Conservation (phyloP, 1,139 yeast genomes). For the Magnusiomyces ingens region DNA sequence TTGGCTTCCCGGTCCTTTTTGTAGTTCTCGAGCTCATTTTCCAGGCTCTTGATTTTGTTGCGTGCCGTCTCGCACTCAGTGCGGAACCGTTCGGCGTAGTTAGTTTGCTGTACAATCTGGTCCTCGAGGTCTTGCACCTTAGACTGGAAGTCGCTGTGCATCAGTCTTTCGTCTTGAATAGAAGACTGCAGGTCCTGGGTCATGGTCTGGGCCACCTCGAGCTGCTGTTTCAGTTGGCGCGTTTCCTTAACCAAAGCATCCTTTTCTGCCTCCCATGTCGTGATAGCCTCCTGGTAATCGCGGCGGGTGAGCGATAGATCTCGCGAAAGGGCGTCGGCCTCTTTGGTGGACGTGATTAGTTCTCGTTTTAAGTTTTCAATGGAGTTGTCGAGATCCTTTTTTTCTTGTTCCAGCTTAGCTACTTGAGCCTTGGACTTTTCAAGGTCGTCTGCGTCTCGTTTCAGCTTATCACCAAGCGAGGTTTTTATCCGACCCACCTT, state of each 20-base stretch:
- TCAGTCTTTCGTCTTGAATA: slow-evolving; percentile 30
- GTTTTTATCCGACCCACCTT: slow-evolving; percentile 76
- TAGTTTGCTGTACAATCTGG: slow-evolving; percentile 12
- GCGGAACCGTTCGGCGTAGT: slow-evolving; percentile 14
- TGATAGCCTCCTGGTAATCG: slow-evolving; percentile 38
- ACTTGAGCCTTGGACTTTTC: slow-evolving; percentile 32
- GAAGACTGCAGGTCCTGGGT: slow-evolving; percentile 37
- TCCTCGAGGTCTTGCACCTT: slow-evolving; percentile 12
- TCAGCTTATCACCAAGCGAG: slow-evolving; percentile 63
- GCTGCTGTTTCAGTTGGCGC: slow-evolving; percentile 22
- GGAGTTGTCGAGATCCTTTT: slow-evolving; percentile 13
- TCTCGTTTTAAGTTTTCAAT: slow-evolving; percentile 43
- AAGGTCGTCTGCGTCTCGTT: slow-evolving; percentile 39
- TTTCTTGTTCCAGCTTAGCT: slow-evolving; percentile 29
- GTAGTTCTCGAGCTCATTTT: background rate
- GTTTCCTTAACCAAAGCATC: slow-evolving; percentile 16
- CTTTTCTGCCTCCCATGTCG: slow-evolving; percentile 38
- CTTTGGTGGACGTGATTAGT: slow-evolving; percentile 50
- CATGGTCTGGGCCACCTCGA: slow-evolving; percentile 35
- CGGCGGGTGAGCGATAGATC: slow-evolving; percentile 44
- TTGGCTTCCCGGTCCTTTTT: background rate
- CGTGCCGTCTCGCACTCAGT: slow-evolving; percentile 11
- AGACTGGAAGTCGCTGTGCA: slow-evolving; percentile 24
- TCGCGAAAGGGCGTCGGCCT: slow-evolving; percentile 55
- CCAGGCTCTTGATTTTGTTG: slow-evolving; percentile 5